These are phyloP conservation scores for Hypomontagnella monticulosa DNA, from an alignment of 495 filamentous ascomycete genomes.

Conservation along the genomic window DNA sequence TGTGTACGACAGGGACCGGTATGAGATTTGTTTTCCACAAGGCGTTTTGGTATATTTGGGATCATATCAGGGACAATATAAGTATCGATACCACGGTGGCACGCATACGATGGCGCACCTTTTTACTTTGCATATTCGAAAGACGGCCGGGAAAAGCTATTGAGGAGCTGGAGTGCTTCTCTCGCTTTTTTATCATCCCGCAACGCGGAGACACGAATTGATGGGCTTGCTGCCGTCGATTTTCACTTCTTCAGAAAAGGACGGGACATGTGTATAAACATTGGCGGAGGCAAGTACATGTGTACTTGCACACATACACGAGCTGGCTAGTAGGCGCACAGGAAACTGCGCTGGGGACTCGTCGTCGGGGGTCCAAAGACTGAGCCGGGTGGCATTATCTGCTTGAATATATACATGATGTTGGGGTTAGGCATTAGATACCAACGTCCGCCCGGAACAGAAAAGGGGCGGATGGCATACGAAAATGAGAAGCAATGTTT, in stretches of 20 bases:
- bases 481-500: conserved; percentile 45
- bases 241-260: conserved; percentile 28
- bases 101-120: conserved; percentile 47
- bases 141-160: conserved; percentile 39
- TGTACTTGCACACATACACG: conserved; percentile 25
- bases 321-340: conserved; percentile 29
- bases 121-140: conserved; percentile 39
- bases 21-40: conserved; percentile 23
- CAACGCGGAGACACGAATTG: conserved; percentile 6
- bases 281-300: conserved; percentile 15
- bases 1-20: conserved; percentile 15
- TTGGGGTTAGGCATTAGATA: conserved; percentile 44
- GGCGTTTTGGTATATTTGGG: conserved; percentile 41
- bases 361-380: conserved; percentile 12
- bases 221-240: background rate
- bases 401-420: conserved; percentile 37
- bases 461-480: conserved; percentile 43
- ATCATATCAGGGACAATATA: conserved; percentile 36
- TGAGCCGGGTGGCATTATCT: conserved; percentile 27
- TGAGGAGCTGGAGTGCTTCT: conserved; percentile 32
- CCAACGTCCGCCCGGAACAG: conserved; percentile 42
- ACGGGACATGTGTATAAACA: conserved; percentile 25
- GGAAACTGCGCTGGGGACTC: conserved; percentile 23
- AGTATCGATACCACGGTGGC: conserved; percentile 46
- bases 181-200: conserved; percentile 22